Evolutionary conservation across 768 basidiomycete genomes (phyloP).

Genomic region (Plicaturopsis crispa): DNA sequence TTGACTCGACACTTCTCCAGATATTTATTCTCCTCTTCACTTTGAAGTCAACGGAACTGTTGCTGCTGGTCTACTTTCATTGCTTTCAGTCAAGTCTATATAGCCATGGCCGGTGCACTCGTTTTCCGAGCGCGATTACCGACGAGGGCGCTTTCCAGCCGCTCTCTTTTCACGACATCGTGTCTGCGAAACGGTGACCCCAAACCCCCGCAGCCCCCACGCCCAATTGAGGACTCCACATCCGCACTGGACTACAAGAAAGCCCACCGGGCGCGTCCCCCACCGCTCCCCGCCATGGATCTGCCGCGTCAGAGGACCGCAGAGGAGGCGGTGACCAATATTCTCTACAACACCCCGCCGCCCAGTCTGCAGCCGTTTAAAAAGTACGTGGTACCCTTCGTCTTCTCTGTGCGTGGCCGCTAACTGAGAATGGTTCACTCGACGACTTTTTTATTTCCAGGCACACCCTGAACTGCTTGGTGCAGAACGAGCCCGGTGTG

Average conservation of each 20-base stretch:
- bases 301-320: constrained; percentile 78
- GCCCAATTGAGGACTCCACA: constrained; percentile 85
- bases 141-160: constrained; percentile 9
- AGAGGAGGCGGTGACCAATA: constrained; percentile 96
- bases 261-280: constrained; percentile 61
- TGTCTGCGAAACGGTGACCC: constrained; percentile 10
- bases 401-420: constrained; percentile 5
- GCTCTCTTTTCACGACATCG: constrained; percentile 16
- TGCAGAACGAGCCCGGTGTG: constrained; percentile 99
- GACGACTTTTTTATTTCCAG: constrained; percentile 37
- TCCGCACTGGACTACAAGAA: constrained; percentile 92
- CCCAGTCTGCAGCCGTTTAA: constrained; percentile 89
- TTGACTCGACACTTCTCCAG: too few relatives aligned
- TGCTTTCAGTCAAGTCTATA: too few relatives aligned
- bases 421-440: too few relatives aligned
- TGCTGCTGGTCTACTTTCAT: too few relatives aligned
- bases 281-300: constrained; percentile 81
- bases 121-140: constrained; percentile 10
- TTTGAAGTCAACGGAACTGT: too few relatives aligned
- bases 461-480: constrained; percentile 94
- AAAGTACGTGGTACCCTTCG: constrained; percentile 46
- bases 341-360: constrained; percentile 92
- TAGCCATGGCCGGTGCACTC: not conserved
- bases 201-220: constrained; percentile 62
- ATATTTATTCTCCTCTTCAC: too few relatives aligned